Conservation (phyloP, 352 stramenopile genomes). For the Phytophthora sansomeana region DNA sequence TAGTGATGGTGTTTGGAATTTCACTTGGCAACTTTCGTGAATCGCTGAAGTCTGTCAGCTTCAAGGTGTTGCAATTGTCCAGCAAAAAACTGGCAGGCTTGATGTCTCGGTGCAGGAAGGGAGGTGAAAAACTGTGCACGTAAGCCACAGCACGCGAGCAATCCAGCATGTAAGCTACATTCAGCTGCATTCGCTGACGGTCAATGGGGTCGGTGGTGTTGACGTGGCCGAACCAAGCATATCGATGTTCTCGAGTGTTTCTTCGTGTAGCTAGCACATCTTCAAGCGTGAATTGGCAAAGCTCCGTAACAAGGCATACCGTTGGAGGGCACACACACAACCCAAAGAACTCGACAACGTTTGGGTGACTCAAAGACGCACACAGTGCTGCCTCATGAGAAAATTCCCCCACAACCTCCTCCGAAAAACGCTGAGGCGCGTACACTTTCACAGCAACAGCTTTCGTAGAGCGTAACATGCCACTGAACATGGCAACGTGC, state of each 20-base stretch:
- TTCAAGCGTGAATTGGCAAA: constrained; percentile 52
- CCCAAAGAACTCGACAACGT: constrained; percentile 62
- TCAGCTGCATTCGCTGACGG: constrained; percentile 43
- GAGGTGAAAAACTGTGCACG: constrained; percentile 62
- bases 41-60: constrained; percentile 68
- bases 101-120: constrained; percentile 68
- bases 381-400: constrained; percentile 64
- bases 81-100: constrained; percentile 69
- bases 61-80: constrained; percentile 47
- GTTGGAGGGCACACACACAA: constrained; percentile 63
- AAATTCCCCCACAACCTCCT: constrained; percentile 53
- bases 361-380: constrained; percentile 51
- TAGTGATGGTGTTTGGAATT: not conserved
- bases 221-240: constrained; percentile 4
- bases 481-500: constrained; percentile 44
- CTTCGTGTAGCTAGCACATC: constrained; percentile 34
- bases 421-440: constrained; percentile 49
- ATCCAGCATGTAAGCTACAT: constrained; percentile 64
- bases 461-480: constrained; percentile 40
- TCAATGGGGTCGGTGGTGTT: not conserved
- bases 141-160: constrained; percentile 61
- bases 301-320: constrained; percentile 58
- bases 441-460: constrained; percentile 66
- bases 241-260: not conserved
- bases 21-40: constrained; percentile 44